Conservation (phyloP, 352 stramenopile genomes). For the Phytophthora nicotianae region DNA sequence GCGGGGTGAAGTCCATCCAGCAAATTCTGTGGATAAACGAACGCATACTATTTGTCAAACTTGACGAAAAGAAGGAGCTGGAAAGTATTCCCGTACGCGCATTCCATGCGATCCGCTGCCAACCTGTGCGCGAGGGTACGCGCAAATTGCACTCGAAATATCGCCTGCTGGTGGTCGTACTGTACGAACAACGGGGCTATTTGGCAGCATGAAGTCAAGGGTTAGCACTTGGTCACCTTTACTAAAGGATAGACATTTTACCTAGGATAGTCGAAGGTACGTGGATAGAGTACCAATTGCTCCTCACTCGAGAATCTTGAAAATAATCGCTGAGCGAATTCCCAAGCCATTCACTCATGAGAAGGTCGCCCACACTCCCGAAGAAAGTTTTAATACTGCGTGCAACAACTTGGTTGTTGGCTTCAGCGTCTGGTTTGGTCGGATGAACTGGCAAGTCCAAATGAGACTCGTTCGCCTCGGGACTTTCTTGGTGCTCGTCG, state of each 20-base stretch:
- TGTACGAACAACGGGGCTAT: constrained; percentile 22
- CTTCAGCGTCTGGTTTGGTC: not conserved
- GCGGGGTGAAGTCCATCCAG: constrained; percentile 25
- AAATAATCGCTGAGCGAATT: constrained; percentile 24
- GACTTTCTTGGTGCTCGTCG: not conserved
- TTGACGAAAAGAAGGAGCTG: no score
- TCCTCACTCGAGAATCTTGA: not conserved
- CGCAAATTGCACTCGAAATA: constrained; percentile 22
- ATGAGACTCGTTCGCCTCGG: constrained; percentile 2
- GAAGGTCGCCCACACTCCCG: constrained; percentile 21
- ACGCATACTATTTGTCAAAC: no score
- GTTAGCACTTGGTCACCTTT: not conserved
- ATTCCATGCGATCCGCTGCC: constrained; percentile 35
- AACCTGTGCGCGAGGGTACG: constrained; percentile 14
- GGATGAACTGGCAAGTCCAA: constrained; percentile 8
- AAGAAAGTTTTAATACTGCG: constrained; percentile 19
- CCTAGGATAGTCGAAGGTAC: constrained; percentile 15
- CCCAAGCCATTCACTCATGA: constrained; percentile 32
- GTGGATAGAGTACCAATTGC: constrained; percentile 18
- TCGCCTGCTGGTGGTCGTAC: constrained; percentile 13
- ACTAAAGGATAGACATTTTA: not conserved
- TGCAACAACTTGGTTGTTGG: not conserved
- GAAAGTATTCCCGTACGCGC: constrained; percentile 19
- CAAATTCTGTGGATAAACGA: constrained; percentile 18
- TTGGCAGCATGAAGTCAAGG: not conserved